Percentiles rank a stretch among this genome's conserved stretches.
phyloP scores from a whole-genome alignment of 2,329 filamentous ascomycete genomes.

The Aureobasidium musti region DNA sequence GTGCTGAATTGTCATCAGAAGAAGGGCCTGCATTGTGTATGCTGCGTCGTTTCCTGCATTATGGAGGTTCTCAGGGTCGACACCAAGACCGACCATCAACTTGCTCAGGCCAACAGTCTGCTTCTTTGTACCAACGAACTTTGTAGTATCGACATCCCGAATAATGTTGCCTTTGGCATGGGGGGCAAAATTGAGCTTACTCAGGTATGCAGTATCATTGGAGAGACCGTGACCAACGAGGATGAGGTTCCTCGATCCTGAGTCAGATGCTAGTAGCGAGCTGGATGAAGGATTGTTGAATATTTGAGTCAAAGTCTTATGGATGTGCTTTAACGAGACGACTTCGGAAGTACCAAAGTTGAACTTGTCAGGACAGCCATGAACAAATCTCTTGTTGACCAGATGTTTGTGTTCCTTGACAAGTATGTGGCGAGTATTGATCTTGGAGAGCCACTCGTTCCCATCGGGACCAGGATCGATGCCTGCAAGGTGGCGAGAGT shows the following conservation, averaged over 20 bases:
- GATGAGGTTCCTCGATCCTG: conserved; percentile 31
- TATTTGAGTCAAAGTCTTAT: conserved; percentile 30
- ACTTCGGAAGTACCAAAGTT: conserved; percentile 35
- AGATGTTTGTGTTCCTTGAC: conserved; percentile 35
- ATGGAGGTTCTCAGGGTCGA: conserved; percentile 29
- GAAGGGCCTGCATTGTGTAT: conserved; percentile 34
- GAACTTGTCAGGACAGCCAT: conserved; percentile 37
- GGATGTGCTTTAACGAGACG: conserved; percentile 31
- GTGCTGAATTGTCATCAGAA: conserved; percentile 34
- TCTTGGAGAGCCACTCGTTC: conserved; percentile 31
- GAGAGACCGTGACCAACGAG: conserved; percentile 36
- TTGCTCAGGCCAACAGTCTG: conserved; percentile 29
- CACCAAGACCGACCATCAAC: conserved; percentile 30
- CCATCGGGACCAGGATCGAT: conserved; percentile 9
- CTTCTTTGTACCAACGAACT: conserved; percentile 33
- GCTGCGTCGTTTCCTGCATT: conserved; percentile 35
- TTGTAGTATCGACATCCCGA: conserved; percentile 34
- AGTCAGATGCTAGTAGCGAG: conserved; percentile 17
- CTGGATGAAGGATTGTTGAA: conserved; percentile 6
- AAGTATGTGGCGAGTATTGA: conserved; percentile 35
- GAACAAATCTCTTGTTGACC: conserved; percentile 35
- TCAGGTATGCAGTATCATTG: conserved; percentile 34
- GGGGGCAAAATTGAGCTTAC: conserved; percentile 31
- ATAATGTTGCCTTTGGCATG: conserved; percentile 29
- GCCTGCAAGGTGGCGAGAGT: conserved; percentile 33